Evolutionary conservation across 129 eudicot genomes (phyloP).

Genomic region (Pulicaria dysenterica): DNA sequence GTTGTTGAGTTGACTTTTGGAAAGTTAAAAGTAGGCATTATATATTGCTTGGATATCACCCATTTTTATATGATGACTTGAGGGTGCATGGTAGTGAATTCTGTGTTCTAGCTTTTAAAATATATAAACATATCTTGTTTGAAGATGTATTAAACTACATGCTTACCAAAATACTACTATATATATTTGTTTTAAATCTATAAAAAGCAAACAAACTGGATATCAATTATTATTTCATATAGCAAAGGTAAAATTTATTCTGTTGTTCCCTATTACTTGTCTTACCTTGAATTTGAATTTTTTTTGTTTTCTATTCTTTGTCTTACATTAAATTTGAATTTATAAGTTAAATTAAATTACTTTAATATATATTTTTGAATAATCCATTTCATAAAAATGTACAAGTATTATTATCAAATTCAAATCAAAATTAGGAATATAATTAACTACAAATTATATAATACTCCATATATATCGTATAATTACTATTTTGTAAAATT

Average conservation of each 20-base stretch:
- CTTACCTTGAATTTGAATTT: conserved; percentile 12
- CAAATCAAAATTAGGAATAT: not conserved
- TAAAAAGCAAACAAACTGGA: not conserved
- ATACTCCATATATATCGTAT: not conserved
- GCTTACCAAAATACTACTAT: not conserved
- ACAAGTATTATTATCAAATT: not conserved
- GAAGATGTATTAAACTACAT: not conserved
- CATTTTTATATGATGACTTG: too few relatives aligned
- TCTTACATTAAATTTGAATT: not conserved
- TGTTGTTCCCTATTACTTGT: not conserved
- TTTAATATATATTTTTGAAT: too few relatives aligned
- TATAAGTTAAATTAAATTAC: too few relatives aligned
- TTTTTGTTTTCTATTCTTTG: not conserved
- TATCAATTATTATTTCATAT: not conserved
- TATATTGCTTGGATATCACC: conserved; percentile 40
- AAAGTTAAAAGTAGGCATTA: conserved; percentile 38
- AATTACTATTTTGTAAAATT: not conserved
- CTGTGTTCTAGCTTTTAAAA: too few relatives aligned
- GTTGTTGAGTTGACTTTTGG: conserved; percentile 40
- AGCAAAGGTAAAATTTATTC: not conserved
- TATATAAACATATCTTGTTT: not conserved
- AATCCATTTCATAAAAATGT: not conserved
- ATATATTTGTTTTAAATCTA: not conserved
- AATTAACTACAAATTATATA: not conserved
- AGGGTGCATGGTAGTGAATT: too few relatives aligned